phyloP scores from a whole-genome alignment of 495 filamentous ascomycete genomes.

The Aspergillus nidulans region DNA sequence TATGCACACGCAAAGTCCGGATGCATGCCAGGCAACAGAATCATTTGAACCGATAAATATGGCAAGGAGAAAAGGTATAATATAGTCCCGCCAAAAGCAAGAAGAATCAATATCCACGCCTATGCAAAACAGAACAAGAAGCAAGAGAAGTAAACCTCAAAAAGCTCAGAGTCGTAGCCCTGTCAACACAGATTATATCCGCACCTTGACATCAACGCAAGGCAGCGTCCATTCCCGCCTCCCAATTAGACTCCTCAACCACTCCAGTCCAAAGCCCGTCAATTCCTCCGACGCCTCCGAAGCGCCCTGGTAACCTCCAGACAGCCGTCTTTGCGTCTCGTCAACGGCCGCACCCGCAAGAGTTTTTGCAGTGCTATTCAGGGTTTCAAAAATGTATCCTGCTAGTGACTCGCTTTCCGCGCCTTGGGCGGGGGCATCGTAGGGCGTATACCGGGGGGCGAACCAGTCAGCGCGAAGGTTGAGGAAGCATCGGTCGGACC shows the following conservation, averaged over 20 bases:
- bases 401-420: slow-evolving; percentile 32
- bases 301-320: not conserved
- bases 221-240: slow-evolving; percentile 76
- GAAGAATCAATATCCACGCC: not conserved
- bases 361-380: slow-evolving; percentile 66
- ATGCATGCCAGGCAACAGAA: not conserved
- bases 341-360: slow-evolving; percentile 64
- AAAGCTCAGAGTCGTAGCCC: not conserved
- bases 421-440: slow-evolving; percentile 11
- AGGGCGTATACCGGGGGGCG: slow-evolving; percentile 52
- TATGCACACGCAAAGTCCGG: not conserved
- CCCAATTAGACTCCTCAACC: slow-evolving; percentile 72
- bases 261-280: slow-evolving; percentile 78
- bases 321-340: slow-evolving; percentile 46
- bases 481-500: slow-evolving; percentile 86
- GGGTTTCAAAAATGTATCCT: slow-evolving; percentile 51
- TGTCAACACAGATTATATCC: slow-evolving; percentile 40
- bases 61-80: not conserved
- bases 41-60: not conserved
- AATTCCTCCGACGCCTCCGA: slow-evolving; percentile 48
- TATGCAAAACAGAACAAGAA: slow-evolving; percentile 10
- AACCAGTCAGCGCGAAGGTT: slow-evolving; percentile 83
- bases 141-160: not conserved
- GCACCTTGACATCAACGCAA: slow-evolving; percentile 76
- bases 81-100: not conserved